phyloP scores from a whole-genome alignment of 1,284 basidiomycete species.

The Coniferiporia weirii region DNA sequence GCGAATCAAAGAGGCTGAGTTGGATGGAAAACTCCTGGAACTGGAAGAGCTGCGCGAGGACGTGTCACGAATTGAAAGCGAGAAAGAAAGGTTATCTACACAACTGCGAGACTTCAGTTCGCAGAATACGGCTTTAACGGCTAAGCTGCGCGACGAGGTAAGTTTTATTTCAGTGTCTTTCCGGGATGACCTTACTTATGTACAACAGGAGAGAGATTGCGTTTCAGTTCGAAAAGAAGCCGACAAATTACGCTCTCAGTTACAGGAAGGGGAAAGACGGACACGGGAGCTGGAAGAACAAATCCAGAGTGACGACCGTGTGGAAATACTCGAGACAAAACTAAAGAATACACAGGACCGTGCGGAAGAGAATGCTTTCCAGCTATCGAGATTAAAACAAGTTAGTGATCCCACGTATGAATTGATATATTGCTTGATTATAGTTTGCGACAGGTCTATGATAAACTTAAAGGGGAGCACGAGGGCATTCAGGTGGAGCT shows the following conservation, averaged over 20 bases:
- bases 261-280: constrained; percentile 48
- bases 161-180: constrained; percentile 10
- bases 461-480: constrained; percentile 52
- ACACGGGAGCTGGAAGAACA: constrained; percentile 72
- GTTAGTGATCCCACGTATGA: constrained; percentile 31
- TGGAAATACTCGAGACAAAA: constrained; percentile 63
- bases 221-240: constrained; percentile 51
- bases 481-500: constrained; percentile 48
- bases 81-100: constrained; percentile 2
- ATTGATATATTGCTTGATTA: constrained; percentile 7
- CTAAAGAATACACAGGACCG: constrained; percentile 73
- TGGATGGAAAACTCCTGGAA: constrained; percentile 43
- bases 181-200: background rate
- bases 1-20: constrained; percentile 45
- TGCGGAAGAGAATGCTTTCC: constrained; percentile 75
- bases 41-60: constrained; percentile 3
- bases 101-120: constrained; percentile 1
- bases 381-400: constrained; percentile 71
- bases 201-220: constrained; percentile 61
- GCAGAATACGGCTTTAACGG: constrained; percentile 3
- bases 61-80: constrained; percentile 4
- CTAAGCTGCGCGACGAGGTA: constrained; percentile 49
- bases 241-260: constrained; percentile 48
- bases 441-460: constrained; percentile 41
- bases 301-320: constrained; percentile 74